A percentile compares a stretch with the other conserved stretches of the same genome.
phyloP scores from a whole-genome alignment of 148 eudicot genomes.

The Rhododendron vialii region DNA sequence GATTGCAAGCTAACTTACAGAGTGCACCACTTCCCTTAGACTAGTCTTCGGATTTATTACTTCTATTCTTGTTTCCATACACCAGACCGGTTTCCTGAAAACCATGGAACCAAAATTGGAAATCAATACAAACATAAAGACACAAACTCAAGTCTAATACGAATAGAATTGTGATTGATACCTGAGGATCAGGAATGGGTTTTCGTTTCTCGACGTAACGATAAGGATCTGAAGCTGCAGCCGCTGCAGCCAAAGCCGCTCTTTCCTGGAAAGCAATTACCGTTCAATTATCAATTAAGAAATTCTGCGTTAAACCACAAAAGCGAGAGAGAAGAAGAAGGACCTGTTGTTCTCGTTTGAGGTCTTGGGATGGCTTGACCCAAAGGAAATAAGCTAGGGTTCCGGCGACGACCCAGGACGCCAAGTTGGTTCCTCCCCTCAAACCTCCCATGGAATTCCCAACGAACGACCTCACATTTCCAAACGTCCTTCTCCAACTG shows the following conservation, averaged over 20 bases:
- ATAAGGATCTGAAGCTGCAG: slow-evolving; percentile 55
- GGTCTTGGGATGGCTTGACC: slow-evolving; percentile 78
- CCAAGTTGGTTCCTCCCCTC: slow-evolving; percentile 54
- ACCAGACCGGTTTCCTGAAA: slow-evolving; percentile 55
- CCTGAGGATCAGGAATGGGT: slow-evolving; percentile 86
- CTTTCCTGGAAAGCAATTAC: slow-evolving; percentile 34
- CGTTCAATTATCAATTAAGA: not conserved
- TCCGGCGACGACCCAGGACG: slow-evolving; percentile 86
- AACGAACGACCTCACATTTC: slow-evolving; percentile 51
- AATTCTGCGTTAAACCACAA: not conserved
- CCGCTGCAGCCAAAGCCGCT: slow-evolving; percentile 49
- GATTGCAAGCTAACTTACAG: slow-evolving; percentile 3
- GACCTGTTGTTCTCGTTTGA: slow-evolving; percentile 51
- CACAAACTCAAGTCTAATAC: not conserved
- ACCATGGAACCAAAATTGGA: slow-evolving; percentile 3
- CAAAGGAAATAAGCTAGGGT: slow-evolving; percentile 72
- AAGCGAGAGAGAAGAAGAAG: not conserved
- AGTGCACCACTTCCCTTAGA: not conserved
- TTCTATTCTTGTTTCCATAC: slow-evolving; percentile 54
- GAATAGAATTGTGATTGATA: not conserved
- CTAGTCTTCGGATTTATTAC: slow-evolving; percentile 19
- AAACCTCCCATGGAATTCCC: slow-evolving; percentile 76
- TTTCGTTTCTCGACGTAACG: slow-evolving; percentile 68
- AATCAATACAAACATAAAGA: not conserved
- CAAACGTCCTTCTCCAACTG: slow-evolving; percentile 37